These are phyloP conservation scores for Ustilago nuda DNA, from an alignment of 1,284 basidiomycete genomes.

Conservation along the genomic window DNA sequence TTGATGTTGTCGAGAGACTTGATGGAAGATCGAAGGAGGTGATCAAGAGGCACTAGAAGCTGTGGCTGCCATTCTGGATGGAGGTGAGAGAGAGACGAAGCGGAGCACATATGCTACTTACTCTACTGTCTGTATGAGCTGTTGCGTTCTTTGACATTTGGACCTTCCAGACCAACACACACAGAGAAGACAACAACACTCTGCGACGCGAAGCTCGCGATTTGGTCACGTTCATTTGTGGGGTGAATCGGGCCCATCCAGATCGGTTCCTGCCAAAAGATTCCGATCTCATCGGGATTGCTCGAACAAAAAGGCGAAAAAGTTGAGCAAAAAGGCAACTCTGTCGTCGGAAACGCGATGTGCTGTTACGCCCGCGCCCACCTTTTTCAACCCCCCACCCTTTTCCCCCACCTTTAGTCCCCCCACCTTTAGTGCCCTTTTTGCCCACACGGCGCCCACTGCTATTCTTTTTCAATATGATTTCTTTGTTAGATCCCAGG, in stretches of 20 bases:
- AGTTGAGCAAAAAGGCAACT: not conserved
- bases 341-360: conserved; percentile 7
- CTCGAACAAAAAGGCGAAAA: not conserved
- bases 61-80: not conserved
- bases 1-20: not conserved
- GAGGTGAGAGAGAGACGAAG: not conserved
- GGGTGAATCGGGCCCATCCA: not conserved
- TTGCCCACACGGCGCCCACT: not conserved
- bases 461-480: conserved; percentile 50
- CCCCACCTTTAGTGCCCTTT: no score
- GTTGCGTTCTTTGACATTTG: not conserved
- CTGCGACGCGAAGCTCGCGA: conserved; percentile 35
- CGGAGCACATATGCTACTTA: not conserved
- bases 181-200: not conserved
- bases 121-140: not conserved
- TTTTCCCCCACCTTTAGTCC: no score
- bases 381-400: no score
- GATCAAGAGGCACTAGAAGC: not conserved
- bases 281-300: not conserved
- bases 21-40: not conserved
- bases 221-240: conserved; percentile 28
- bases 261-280: conserved; percentile 4
- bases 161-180: not conserved
- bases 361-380: not conserved
- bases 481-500: conserved; percentile 52